These are phyloP conservation scores for Calophaca sinica DNA, from an alignment of 306 rosid species.

Conservation along the genomic window DNA sequence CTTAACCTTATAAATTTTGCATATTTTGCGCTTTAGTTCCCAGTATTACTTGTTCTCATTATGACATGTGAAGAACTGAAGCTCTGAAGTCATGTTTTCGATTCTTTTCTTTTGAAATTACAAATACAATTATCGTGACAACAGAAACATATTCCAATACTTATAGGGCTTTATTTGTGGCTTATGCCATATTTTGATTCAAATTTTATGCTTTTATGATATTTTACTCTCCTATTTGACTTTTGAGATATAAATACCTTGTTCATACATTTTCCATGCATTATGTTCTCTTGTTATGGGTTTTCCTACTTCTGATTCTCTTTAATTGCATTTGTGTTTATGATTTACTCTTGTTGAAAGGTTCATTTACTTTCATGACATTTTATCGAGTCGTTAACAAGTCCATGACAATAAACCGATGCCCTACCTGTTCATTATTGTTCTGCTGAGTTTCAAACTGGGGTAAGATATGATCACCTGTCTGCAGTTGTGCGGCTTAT, in stretches of 20 bases:
- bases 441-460: conserved; percentile 33
- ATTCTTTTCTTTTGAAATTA: conserved; percentile 30
- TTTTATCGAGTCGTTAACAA: conserved; percentile 13
- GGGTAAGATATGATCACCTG: conserved; percentile 35
- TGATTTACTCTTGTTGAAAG: conserved; percentile 25
- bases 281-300: conserved; percentile 21
- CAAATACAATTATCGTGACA: conserved; percentile 7
- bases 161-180: conserved; percentile 8
- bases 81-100: conserved; percentile 34
- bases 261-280: conserved; percentile 21
- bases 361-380: conserved; percentile 8
- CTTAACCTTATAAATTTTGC: conserved; percentile 22
- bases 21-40: conserved; percentile 20
- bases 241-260: conserved; percentile 12
- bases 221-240: conserved; percentile 17
- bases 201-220: conserved; percentile 17
- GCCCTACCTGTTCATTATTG: conserved; percentile 30
- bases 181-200: conserved; percentile 20
- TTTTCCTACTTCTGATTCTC: conserved; percentile 24
- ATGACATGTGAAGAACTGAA: conserved; percentile 29
- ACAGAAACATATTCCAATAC: not conserved
- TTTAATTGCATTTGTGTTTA: not conserved
- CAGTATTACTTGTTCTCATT: conserved; percentile 17
- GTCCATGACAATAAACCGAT: conserved; percentile 28
- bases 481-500: conserved; percentile 95